Conservation (phyloP, 306 rosid species). For the Crotalaria pallida region DNA sequence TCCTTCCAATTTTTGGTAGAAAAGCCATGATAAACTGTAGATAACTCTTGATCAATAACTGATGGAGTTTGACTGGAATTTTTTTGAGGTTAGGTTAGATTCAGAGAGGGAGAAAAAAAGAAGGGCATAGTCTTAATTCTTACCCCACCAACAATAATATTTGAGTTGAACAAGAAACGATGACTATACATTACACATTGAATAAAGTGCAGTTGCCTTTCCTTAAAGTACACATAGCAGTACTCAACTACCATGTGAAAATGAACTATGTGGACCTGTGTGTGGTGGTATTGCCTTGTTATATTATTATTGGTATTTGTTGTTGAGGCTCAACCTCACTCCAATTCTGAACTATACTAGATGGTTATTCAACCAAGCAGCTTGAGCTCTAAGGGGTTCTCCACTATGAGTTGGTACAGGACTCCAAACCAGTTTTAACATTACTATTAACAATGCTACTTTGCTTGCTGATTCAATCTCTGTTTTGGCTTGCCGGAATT, state of each 20-base stretch:
- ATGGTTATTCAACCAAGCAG: slow-evolving; percentile 67
- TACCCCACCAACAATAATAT: slow-evolving; percentile 4
- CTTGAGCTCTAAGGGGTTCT: slow-evolving; percentile 42
- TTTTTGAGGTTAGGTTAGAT: not conserved
- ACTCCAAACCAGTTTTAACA: slow-evolving; percentile 28
- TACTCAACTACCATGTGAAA: slow-evolving; percentile 25
- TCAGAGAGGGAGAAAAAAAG: not conserved
- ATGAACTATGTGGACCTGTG: too few species aligned
- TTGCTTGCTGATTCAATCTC: slow-evolving; percentile 70
- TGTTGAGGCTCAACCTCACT: slow-evolving; percentile 18
- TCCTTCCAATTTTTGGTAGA: not conserved
- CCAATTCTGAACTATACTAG: slow-evolving; percentile 35
- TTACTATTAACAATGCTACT: slow-evolving; percentile 59
- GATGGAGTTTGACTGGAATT: too few species aligned
- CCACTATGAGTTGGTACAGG: slow-evolving; percentile 49
- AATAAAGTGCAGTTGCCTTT: slow-evolving; percentile 21
- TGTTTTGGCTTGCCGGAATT: slow-evolving; percentile 65
- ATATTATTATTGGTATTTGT: slow-evolving; percentile 12
- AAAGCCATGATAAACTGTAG: not conserved
- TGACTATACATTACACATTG: slow-evolving; percentile 30
- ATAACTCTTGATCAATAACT: not conserved
- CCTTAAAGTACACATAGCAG: not conserved
- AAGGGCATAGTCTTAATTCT: too few species aligned
- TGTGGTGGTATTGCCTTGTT: slow-evolving; percentile 19
- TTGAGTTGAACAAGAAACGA: slow-evolving; percentile 24